Evolutionary conservation across 139 green algal species (phyloP).

Genomic region (Micromonas pusilla): DNA sequence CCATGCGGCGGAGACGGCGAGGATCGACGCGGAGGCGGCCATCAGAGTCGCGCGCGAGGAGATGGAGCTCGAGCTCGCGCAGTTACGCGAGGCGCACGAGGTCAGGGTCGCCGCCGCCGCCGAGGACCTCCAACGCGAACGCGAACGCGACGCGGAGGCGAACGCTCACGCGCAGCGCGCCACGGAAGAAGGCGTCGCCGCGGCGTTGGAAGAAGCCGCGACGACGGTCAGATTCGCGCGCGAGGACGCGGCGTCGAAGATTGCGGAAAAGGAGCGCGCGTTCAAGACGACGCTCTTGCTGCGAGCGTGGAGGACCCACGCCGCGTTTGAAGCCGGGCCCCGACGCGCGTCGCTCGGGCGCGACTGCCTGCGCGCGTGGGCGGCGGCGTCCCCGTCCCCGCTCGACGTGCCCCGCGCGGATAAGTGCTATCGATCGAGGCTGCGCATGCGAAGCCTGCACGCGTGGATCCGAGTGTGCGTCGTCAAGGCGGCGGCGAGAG

Average conservation of each 20-base stretch:
- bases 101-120: not conserved
- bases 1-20: not conserved
- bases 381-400: too few relatives aligned
- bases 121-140: not conserved
- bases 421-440: too few relatives aligned
- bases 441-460: too few relatives aligned
- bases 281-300: not conserved
- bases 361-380: too few relatives aligned
- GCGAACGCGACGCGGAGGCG: not conserved
- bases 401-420: too few relatives aligned
- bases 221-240: too few relatives aligned
- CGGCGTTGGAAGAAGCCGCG: too few relatives aligned
- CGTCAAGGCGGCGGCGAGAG: too few relatives aligned
- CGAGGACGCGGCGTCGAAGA: not conserved
- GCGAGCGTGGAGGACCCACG: not conserved
- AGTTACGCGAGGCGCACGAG: not conserved
- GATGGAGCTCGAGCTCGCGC: not conserved
- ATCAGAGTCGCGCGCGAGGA: not conserved
- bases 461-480: too few relatives aligned
- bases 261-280: not conserved
- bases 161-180: not conserved
- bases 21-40: not conserved
- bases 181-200: not conserved
- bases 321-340: too few relatives aligned
- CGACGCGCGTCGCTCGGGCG: too few relatives aligned